Evolutionary conservation across 495 filamentous ascomycete species (phyloP).

Genomic region (Aspergillus hancockii): DNA sequence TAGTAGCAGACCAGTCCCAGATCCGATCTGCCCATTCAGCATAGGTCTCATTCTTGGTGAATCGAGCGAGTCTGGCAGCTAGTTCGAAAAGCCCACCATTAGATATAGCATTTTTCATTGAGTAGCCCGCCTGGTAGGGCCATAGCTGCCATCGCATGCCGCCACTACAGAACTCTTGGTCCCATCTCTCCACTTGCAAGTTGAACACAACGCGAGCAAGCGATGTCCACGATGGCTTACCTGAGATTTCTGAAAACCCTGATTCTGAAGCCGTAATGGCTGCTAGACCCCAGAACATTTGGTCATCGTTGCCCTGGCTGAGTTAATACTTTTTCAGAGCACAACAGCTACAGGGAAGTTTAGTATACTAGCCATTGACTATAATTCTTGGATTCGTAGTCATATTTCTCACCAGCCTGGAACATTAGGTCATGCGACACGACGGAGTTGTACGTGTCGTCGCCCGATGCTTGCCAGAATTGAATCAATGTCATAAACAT

Average conservation of each 20-base stretch:
- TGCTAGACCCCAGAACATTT: constrained; percentile 52
- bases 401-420: constrained; percentile 42
- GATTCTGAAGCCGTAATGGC: constrained; percentile 50
- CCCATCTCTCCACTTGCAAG: constrained; percentile 54
- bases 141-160: constrained; percentile 54
- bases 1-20: constrained; percentile 57
- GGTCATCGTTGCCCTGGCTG: constrained; percentile 52
- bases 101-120: constrained; percentile 65
- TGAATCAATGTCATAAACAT: constrained; percentile 49
- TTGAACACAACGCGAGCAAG: constrained; percentile 77
- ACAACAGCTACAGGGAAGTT: neutral
- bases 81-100: constrained; percentile 68
- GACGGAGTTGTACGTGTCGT: constrained; percentile 43
- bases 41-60: constrained; percentile 64
- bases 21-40: constrained; percentile 61
- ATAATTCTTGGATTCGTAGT: constrained; percentile 38
- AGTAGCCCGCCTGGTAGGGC: constrained; percentile 45
- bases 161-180: constrained; percentile 44
- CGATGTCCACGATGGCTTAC: constrained; percentile 64
- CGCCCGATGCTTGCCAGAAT: constrained; percentile 53
- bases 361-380: constrained; percentile 31
- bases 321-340: no score
- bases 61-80: constrained; percentile 61
- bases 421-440: constrained; percentile 43
- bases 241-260: constrained; percentile 38